A percentile compares a stretch with the other conserved stretches of the same genome.
Evolutionary conservation across 495 filamentous ascomycete species (phyloP).

Genomic region (Cercophora sp.): DNA sequence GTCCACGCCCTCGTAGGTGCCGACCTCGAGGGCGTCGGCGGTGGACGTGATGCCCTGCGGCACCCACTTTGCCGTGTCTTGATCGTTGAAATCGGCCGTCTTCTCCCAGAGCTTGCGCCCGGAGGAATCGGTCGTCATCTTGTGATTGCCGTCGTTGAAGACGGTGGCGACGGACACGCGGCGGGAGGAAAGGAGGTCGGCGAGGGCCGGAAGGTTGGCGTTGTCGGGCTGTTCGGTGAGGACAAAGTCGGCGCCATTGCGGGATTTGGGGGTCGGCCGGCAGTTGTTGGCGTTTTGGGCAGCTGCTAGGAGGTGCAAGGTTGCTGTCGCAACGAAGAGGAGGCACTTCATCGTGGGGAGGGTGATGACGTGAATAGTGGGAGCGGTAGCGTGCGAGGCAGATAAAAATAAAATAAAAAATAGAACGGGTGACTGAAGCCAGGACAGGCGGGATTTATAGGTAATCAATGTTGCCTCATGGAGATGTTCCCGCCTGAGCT

Average conservation of each 20-base stretch:
- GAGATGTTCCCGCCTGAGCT: not conserved
- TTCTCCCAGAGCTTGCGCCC: constrained; percentile 24
- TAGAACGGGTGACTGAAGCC: not conserved
- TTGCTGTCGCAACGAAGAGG: not conserved
- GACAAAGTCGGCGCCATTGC: constrained; percentile 7
- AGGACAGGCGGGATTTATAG: not conserved
- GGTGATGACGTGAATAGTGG: not conserved
- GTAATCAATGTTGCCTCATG: not conserved
- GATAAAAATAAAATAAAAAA: not conserved
- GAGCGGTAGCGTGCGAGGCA: not conserved
- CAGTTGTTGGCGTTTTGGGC: constrained; percentile 12
- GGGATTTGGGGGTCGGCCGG: constrained; percentile 3
- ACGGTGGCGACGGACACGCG: constrained; percentile 31
- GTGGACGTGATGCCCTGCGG: constrained; percentile 40
- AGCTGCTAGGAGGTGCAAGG: not conserved
- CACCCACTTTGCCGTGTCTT: constrained; percentile 33
- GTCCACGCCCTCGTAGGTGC: constrained; percentile 30
- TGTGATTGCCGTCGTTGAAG: constrained; percentile 35
- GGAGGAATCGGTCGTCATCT: constrained; percentile 20
- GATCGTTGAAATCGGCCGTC: constrained; percentile 31
- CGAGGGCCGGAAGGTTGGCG: constrained; percentile 17
- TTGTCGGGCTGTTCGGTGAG: constrained; percentile 22
- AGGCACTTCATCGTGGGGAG: not conserved
- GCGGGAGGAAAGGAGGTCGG: constrained; percentile 17
- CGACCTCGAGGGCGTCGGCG: constrained; percentile 31